Percentiles rank a stretch among this genome's conserved stretches.
phyloP scores from a whole-genome alignment of 208 protist species.

The Naegleria gruberi region DNA sequence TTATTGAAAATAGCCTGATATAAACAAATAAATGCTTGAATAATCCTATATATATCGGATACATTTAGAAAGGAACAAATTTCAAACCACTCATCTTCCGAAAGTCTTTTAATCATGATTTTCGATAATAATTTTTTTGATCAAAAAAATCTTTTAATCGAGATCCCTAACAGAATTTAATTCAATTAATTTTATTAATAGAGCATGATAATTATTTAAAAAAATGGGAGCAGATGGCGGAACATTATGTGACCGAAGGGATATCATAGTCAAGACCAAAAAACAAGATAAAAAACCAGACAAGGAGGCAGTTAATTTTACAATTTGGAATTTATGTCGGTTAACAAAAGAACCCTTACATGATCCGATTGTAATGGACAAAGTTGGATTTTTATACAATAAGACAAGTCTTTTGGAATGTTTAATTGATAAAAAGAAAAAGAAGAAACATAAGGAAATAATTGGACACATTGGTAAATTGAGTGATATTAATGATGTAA shows the following conservation, averaged over 20 bases:
- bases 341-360: neutral
- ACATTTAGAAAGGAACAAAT: too few relatives aligned
- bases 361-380: neutral
- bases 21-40: too few relatives aligned
- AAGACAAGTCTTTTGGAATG: neutral
- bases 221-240: slow-evolving; percentile 13
- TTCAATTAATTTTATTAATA: too few relatives aligned
- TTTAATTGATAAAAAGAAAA: neutral
- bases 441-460: neutral
- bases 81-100: too few relatives aligned
- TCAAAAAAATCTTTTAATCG: too few relatives aligned
- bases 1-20: too few relatives aligned
- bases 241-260: neutral
- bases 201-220: too few relatives aligned
- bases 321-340: neutral
- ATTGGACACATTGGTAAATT: neutral
- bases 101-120: too few relatives aligned
- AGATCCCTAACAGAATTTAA: too few relatives aligned
- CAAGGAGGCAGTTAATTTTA: neutral
- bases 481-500: neutral
- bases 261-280: neutral
- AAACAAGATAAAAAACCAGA: neutral
- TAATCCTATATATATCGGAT: too few relatives aligned
- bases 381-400: neutral
- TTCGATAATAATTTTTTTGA: too few relatives aligned